Evolutionary conservation across 2,329 filamentous ascomycete genomes (phyloP).

Genomic region (Exophiala dermatitidis): DNA sequence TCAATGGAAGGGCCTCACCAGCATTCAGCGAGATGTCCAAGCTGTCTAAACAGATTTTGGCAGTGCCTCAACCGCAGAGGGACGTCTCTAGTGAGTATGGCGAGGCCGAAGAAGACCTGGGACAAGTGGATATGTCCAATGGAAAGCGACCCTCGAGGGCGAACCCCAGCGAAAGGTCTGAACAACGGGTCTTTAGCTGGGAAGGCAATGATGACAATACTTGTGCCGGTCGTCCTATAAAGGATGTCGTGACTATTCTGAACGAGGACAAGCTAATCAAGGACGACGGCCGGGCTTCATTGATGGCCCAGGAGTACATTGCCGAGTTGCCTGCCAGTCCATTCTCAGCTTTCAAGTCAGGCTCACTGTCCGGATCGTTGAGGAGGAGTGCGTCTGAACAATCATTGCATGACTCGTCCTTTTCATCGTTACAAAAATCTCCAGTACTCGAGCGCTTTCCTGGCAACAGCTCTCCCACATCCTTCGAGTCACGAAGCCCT

Average conservation of each 20-base stretch:
- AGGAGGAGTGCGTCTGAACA: constrained; percentile 13
- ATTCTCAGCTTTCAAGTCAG: constrained; percentile 7
- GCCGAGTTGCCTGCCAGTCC: constrained; percentile 23
- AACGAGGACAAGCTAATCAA: neutral
- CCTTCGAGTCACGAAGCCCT: constrained; percentile 1
- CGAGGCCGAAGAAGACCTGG: constrained; percentile 17
- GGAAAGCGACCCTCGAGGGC: neutral
- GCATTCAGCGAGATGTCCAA: constrained; percentile 25
- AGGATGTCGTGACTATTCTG: constrained; percentile 3
- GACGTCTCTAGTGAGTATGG: constrained; percentile 25
- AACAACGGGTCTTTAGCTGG: constrained; percentile 14
- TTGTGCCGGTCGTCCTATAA: neutral
- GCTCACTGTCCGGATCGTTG: constrained; percentile 8
- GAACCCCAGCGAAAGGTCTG: neutral
- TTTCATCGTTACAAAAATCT: constrained; percentile 8
- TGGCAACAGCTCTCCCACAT: neutral
- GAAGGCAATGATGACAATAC: constrained; percentile 8
- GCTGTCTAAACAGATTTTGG: constrained; percentile 16
- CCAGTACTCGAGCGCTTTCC: neutral
- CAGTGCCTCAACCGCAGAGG: constrained; percentile 8
- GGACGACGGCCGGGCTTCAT: constrained; percentile 11
- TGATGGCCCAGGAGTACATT: constrained; percentile 26
- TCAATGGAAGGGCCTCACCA: constrained; percentile 27
- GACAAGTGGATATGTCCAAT: neutral
- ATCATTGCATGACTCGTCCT: constrained; percentile 9